Percentiles rank a stretch among this genome's conserved stretches.
Conservation (phyloP, 1,139 yeast genomes). For the Yamadazyma spencermartinsiae region DNA sequence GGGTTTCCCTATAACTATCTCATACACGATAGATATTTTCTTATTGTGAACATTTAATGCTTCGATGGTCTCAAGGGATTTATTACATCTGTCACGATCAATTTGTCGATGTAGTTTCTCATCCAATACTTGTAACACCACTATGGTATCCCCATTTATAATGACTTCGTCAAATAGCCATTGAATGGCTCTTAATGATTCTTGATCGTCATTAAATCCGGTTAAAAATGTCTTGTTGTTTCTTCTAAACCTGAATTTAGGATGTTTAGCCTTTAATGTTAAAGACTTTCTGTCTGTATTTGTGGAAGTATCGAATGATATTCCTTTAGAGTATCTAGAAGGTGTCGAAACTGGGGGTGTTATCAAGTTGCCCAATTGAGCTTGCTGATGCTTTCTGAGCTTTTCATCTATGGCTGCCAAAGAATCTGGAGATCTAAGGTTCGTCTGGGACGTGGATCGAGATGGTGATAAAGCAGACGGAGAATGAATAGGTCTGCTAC, state of each 20-base stretch:
- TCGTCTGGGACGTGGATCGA: constrained; percentile 11
- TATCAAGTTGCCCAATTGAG: neutral
- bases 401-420: constrained; percentile 11
- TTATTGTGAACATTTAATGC: constrained; percentile 47
- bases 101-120: constrained; percentile 31
- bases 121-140: constrained; percentile 61
- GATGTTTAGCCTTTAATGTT: constrained; percentile 57
- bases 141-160: constrained; percentile 63
- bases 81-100: constrained; percentile 33
- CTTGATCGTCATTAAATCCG: constrained; percentile 59
- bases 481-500: constrained; percentile 8
- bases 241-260: constrained; percentile 53
- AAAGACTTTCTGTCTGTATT: constrained; percentile 45
- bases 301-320: constrained; percentile 53
- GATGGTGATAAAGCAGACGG: constrained; percentile 7
- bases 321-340: constrained; percentile 33
- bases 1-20: constrained; percentile 63
- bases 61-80: constrained; percentile 43
- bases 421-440: constrained; percentile 9
- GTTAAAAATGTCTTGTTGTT: constrained; percentile 62
- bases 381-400: constrained; percentile 4
- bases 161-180: constrained; percentile 69
- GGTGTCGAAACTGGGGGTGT: neutral
- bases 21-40: constrained; percentile 56
- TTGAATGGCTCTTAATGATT: constrained; percentile 58